Conservation (phyloP, 2,329 filamentous ascomycete genomes). For the Madurella mycetomatis region DNA sequence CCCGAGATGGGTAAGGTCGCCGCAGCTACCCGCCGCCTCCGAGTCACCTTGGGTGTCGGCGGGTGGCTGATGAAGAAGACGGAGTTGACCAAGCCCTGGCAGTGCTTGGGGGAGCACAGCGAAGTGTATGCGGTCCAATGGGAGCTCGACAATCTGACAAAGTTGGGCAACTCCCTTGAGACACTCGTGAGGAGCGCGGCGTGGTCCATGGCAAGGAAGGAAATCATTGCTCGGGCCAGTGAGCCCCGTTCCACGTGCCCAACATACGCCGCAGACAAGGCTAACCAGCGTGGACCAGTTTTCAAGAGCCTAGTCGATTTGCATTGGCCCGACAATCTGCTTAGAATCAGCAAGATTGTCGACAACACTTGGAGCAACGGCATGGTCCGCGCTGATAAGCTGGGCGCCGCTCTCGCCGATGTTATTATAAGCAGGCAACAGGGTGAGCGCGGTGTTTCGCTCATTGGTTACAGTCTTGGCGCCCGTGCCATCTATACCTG, state of each 20-base stretch:
- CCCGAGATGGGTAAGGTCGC: conserved; percentile 47
- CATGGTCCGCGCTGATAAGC: conserved; percentile 72
- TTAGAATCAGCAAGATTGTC: conserved; percentile 68
- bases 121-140: conserved; percentile 82
- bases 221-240: conserved; percentile 46
- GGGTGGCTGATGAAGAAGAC: conserved; percentile 74
- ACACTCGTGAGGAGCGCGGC: conserved; percentile 73
- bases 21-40: conserved; percentile 61
- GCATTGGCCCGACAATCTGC: conserved; percentile 57
- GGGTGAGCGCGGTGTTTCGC: conserved; percentile 73
- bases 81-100: conserved; percentile 75
- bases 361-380: conserved; percentile 79
- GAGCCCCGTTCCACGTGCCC: conserved; percentile 28
- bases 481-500: conserved; percentile 82
- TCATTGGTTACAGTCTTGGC: conserved; percentile 79
- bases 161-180: conserved; percentile 72
- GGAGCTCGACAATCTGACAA: conserved; percentile 73
- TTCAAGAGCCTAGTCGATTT: conserved; percentile 55
- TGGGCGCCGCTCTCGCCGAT: conserved; percentile 68
- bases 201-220: conserved; percentile 65
- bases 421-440: conserved; percentile 76
- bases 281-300: conserved; percentile 35
- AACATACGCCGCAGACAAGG: neutral
- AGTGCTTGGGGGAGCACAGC: conserved; percentile 63
- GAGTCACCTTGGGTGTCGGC: conserved; percentile 76